Conservation (phyloP, 805 yeast species). For the Cyberlindnera xylosilytica region DNA sequence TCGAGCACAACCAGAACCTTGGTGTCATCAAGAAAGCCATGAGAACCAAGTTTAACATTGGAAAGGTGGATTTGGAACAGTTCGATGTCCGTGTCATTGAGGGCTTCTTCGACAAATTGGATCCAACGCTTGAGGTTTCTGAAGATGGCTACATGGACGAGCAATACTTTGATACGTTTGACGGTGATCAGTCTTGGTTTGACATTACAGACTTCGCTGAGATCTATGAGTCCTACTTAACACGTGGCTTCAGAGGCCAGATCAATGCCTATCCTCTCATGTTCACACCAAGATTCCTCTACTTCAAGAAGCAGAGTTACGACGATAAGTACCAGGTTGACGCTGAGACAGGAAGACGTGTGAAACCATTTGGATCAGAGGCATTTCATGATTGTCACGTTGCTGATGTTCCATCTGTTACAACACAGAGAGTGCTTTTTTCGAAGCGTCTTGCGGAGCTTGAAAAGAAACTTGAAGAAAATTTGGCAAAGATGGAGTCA, state of each 20-base stretch:
- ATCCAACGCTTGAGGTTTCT: conserved; percentile 8
- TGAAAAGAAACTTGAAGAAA: conserved; percentile 32
- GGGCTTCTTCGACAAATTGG: conserved; percentile 39
- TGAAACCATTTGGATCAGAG: conserved; percentile 48
- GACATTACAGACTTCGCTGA: conserved; percentile 63
- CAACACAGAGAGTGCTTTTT: conserved; percentile 40
- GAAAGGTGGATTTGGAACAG: conserved; percentile 53
- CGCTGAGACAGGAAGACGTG: conserved; percentile 31
- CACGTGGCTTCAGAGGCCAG: conserved; percentile 34
- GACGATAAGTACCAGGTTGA: conserved; percentile 40
- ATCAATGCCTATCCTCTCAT: conserved; percentile 59
- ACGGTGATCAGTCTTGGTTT: conserved; percentile 57
- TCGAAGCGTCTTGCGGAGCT: conserved; percentile 19
- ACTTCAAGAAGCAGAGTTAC: conserved; percentile 59
- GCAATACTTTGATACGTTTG: conserved; percentile 39
- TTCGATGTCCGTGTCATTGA: conserved; percentile 61
- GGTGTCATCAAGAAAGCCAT: conserved; percentile 43
- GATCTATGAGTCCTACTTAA: conserved; percentile 39
- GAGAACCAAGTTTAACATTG: conserved; percentile 61
- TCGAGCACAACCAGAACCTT: conserved; percentile 44
- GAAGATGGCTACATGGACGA: conserved; percentile 12
- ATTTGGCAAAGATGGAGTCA: conserved; percentile 25
- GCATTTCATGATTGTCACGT: conserved; percentile 59
- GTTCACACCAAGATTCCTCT: conserved; percentile 66
- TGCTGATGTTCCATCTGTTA: conserved; percentile 37